A percentile compares a stretch with the other conserved stretches of the same genome.
These are phyloP conservation scores for Conidiobolus coronatus DNA, from an alignment of 371 early-diverging fungal genomes.

Conservation along the genomic window DNA sequence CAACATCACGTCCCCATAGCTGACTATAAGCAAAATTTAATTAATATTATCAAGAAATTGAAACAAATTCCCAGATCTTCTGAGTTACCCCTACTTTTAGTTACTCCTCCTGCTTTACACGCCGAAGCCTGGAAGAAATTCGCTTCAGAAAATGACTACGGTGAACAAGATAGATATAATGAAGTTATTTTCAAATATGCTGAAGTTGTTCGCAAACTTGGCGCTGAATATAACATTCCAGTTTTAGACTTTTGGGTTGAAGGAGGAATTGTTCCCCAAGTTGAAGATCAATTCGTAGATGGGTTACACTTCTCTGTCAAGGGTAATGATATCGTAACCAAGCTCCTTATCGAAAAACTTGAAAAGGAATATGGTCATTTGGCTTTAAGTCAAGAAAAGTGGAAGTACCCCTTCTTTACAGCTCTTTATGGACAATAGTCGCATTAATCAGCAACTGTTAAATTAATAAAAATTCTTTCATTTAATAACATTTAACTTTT, in stretches of 20 bases:
- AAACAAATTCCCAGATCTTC: constrained; percentile 28
- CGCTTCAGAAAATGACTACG: constrained; percentile 12
- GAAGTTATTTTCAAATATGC: constrained; percentile 27
- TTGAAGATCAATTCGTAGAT: too few relatives aligned
- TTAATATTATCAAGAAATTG: constrained; percentile 22
- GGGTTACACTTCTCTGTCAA: constrained; percentile 2
- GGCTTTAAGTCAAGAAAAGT: too few relatives aligned
- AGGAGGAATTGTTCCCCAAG: background rate
- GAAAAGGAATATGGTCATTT: too few relatives aligned
- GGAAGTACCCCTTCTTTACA: too few relatives aligned
- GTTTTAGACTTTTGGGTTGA: constrained; percentile 32
- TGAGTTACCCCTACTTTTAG: constrained; percentile 26
- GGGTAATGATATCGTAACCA: background rate
- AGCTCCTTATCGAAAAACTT: background rate
- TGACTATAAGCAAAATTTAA: constrained; percentile 28
- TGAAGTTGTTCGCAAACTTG: constrained; percentile 24
- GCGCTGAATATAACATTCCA: constrained; percentile 14
- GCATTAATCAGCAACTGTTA: too few relatives aligned
- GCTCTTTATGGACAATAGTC: too few relatives aligned
- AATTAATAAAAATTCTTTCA: too few relatives aligned
- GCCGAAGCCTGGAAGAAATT: constrained; percentile 21
- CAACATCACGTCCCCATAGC: constrained; percentile 39
- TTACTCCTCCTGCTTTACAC: constrained; percentile 54
- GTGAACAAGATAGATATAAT: constrained; percentile 17
- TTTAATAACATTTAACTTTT: too few relatives aligned